These are phyloP conservation scores for Clarireedia homoeocarpa DNA, from an alignment of 2,329 filamentous ascomycete genomes.

Conservation along the genomic window DNA sequence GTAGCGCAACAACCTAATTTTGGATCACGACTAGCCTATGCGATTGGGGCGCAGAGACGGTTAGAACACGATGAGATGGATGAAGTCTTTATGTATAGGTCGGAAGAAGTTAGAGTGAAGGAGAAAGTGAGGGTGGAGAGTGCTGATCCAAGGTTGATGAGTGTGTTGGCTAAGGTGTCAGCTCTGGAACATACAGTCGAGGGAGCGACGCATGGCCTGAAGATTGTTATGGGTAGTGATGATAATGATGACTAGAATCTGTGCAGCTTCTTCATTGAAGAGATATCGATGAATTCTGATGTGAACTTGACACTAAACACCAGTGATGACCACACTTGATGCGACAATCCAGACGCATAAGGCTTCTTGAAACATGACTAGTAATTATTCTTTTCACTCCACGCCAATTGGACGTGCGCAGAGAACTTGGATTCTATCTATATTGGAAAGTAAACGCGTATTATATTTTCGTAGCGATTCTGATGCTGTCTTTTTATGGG, in stretches of 20 bases:
- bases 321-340: too few species aligned
- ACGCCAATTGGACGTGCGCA: too few species aligned
- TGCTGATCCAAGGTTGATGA: constrained; percentile 79
- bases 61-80: constrained; percentile 76
- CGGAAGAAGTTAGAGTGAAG: constrained; percentile 71
- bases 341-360: too few species aligned
- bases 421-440: too few species aligned
- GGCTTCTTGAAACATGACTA: too few species aligned
- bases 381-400: too few species aligned
- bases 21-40: constrained; percentile 61
- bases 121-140: constrained; percentile 80
- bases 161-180: constrained; percentile 73
- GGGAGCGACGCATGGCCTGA: constrained; percentile 62
- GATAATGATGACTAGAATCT: constrained; percentile 1
- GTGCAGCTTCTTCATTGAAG: too few species aligned
- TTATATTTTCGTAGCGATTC: too few species aligned
- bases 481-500: too few species aligned
- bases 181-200: constrained; percentile 68
- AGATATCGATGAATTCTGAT: too few species aligned
- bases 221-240: constrained; percentile 61
- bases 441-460: too few species aligned
- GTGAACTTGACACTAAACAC: too few species aligned
- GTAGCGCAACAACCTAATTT: constrained; percentile 52
- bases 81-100: constrained; percentile 57
- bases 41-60: constrained; percentile 55